Percentiles rank a stretch among this genome's conserved stretches.
Conservation (phyloP, 2,329 filamentous ascomycete species). For the Dothidotthia symphoricarpi region DNA sequence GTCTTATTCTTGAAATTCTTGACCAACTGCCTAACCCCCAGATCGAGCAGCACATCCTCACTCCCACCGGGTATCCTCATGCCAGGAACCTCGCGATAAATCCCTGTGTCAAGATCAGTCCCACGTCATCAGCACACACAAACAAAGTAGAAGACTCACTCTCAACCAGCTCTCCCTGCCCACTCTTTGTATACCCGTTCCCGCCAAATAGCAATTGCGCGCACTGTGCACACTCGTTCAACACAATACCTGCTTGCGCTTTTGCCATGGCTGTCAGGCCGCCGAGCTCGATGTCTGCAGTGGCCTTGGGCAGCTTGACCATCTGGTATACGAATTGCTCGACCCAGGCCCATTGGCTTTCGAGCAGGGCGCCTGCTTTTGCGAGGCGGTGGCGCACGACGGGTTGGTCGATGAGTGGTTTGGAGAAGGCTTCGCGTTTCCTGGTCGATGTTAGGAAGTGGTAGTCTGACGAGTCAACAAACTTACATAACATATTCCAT, state of each 20-base stretch:
- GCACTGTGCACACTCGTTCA: constrained; percentile 68
- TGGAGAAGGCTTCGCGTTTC: constrained; percentile 66
- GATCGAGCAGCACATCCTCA: constrained; percentile 71
- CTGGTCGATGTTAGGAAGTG: no score
- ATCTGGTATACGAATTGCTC: constrained; percentile 70
- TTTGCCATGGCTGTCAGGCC: constrained; percentile 71
- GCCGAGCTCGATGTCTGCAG: constrained; percentile 64
- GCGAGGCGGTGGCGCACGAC: constrained; percentile 72
- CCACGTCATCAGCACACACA: neutral
- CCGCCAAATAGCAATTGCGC: constrained; percentile 72
- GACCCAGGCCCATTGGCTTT: constrained; percentile 70
- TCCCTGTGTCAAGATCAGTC: constrained; percentile 44
- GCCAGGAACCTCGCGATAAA: constrained; percentile 63
- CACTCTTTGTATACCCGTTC: constrained; percentile 67
- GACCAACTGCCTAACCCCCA: constrained; percentile 67
- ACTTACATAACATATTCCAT: constrained; percentile 57
- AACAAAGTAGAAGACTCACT: constrained; percentile 50
- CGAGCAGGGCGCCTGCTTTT: constrained; percentile 66
- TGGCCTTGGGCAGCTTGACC: constrained; percentile 58
- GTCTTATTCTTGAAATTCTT: constrained; percentile 65
- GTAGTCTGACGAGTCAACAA: no score
- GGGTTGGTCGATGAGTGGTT: constrained; percentile 69
- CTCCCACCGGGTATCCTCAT: constrained; percentile 64
- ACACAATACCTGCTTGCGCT: constrained; percentile 68
- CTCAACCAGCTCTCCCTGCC: constrained; percentile 69